Base-by-base conservation (phyloP, 208 protist genomes). In the Trypanosoma platydactyli region DNA sequence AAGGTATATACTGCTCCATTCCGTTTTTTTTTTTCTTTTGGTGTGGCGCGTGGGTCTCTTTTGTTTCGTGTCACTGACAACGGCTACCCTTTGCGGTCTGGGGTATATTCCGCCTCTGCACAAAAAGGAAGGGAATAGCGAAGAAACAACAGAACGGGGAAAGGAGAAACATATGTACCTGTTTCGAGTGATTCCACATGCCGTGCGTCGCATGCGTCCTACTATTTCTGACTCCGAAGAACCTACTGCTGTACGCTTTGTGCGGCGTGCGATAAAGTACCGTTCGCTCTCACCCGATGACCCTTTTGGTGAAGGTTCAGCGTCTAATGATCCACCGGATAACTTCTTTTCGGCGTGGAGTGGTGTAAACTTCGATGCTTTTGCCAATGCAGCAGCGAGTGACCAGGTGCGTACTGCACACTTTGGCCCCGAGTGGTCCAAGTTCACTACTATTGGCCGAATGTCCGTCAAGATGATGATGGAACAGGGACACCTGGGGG, bases 361-460 rank as follows among this genome's bases (percentile, higher is more conserved):
- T 29, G 77, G 78, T 38, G 76, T 89, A 0, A 73, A 89, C 50
- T 63, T 80, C 46, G 79, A 88, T 18, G 83, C 72, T 5, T 92
- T 94, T 53, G 81, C 71, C 16, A 75, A 73, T n/a, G 88, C 85
- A 0, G 79, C 81, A 11, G 61, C 82, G 20, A 90, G 83, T 51
- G 78, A 73, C 18, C 81, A 88, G 68, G 79, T 94, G 51, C 77
- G 76, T 3, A 64, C 81, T 61, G 77, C 83, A 0, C 88, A 94
- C 65, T 91, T 94, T 64, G 88, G 88, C 7, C 88, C 88, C 1
- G 79, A 87, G 60, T 94, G 88, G 88, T 76, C 88, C 3, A 70
- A 76, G 25, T 88, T 91, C 44, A 79, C 79, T 25, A 90, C 85
- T 5, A 76, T 94, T 3, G 88, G 83, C 1, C 76, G 81, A 20